Percentiles rank a stretch among this genome's conserved stretches.
phyloP scores from a whole-genome alignment of 2,329 filamentous ascomycete species.

The Lecanosticta acicola region DNA sequence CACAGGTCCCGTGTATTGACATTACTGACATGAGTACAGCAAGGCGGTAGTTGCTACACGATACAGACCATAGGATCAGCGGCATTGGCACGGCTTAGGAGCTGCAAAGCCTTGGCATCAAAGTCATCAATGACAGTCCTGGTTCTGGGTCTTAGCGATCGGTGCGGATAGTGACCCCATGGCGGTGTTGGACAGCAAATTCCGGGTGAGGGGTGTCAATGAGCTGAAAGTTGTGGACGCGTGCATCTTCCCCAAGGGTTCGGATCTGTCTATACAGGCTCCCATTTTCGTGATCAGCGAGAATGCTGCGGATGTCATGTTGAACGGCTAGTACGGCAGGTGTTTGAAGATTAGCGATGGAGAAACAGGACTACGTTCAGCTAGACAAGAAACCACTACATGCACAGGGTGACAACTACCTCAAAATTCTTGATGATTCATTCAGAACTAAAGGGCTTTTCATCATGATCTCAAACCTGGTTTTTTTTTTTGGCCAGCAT shows the following conservation, averaged over 20 bases:
- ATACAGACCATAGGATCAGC: conserved; percentile 60
- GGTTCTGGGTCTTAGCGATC: conserved; percentile 60
- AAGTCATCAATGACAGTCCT: conserved; percentile 50
- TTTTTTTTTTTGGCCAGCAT: no score
- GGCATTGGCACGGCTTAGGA: conserved; percentile 54
- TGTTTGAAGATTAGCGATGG: no score
- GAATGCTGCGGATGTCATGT: conserved; percentile 57
- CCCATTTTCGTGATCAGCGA: conserved; percentile 54
- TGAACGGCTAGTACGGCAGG: conserved; percentile 17
- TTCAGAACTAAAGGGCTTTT: no score
- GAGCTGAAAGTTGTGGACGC: conserved; percentile 24
- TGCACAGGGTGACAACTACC: no score
- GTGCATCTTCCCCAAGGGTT: conserved; percentile 46
- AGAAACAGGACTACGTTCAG: no score
- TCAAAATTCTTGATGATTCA: no score
- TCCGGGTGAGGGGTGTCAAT: conserved; percentile 13
- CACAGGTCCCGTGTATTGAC: neutral
- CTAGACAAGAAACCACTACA: no score
- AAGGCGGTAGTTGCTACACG: conserved; percentile 54
- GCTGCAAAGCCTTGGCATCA: conserved; percentile 50
- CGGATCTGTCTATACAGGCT: conserved; percentile 50
- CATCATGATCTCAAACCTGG: no score
- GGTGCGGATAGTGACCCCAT: conserved; percentile 34
- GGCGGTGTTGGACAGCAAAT: conserved; percentile 16
- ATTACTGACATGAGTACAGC: neutral